These are phyloP conservation scores for Suhomyces coccinellae DNA, from an alignment of 1,139 yeast species.

Conservation along the genomic window DNA sequence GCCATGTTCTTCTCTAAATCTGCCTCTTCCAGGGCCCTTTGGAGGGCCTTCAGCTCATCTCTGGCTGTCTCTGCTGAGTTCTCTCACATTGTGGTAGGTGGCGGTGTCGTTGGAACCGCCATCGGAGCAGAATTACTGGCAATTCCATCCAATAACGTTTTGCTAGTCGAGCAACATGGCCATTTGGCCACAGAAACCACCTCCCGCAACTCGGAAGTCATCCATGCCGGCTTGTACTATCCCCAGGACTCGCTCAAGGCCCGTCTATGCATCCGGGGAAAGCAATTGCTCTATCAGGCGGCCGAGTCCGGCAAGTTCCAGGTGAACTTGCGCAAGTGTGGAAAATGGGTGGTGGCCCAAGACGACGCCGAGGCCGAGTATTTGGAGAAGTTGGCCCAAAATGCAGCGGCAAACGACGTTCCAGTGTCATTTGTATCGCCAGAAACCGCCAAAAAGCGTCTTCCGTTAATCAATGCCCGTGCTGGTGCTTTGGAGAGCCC, in stretches of 20 bases:
- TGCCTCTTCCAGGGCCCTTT: background rate
- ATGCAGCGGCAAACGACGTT: constrained; percentile 52
- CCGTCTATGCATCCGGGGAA: constrained; percentile 72
- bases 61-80: constrained; percentile 46
- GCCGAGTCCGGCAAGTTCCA: constrained; percentile 44
- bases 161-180: constrained; percentile 67
- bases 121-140: constrained; percentile 68
- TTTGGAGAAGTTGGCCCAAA: constrained; percentile 52
- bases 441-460: constrained; percentile 43
- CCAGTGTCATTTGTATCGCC: constrained; percentile 59
- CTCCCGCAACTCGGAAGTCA: constrained; percentile 85
- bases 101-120: constrained; percentile 85
- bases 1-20: background rate
- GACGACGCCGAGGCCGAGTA: constrained; percentile 60
- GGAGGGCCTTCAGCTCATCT: background rate
- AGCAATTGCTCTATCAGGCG: constrained; percentile 57
- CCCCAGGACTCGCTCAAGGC: constrained; percentile 70
- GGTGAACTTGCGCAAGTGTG: constrained; percentile 64
- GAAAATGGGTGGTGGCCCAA: constrained; percentile 90
- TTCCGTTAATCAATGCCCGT: constrained; percentile 67
- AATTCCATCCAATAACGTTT: constrained; percentile 46
- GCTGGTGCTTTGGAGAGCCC: constrained; percentile 73
- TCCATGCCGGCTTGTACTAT: constrained; percentile 87
- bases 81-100: constrained; percentile 82
- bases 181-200: constrained; percentile 78